Base-by-base conservation (phyloP, 2,329 filamentous ascomycete genomes). In the Verticillium alfalfae region DNA sequence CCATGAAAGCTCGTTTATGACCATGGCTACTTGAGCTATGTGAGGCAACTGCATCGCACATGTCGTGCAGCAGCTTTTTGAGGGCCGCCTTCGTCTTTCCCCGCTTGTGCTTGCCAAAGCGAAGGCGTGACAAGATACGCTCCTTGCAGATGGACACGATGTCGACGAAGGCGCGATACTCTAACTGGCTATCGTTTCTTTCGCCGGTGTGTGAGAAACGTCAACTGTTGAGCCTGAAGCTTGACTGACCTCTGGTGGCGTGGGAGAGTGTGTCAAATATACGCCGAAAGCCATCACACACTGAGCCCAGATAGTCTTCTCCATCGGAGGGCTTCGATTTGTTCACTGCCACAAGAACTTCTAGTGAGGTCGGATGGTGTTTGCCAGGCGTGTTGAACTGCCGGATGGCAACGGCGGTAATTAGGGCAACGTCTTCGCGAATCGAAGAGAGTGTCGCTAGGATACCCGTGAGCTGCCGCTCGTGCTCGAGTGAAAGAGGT, bases 391-490 rank as follows among this genome's bases (percentile, higher is more conserved):
- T 31, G 3, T 31, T 31, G 2, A 31, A 4, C 26, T 76, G 70
- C 15, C 70, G 65, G 18, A 76, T 39, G 34, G 71, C 75, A 16
- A 75, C 63, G 8, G 74, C 74, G 16, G 74, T 72, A 15, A 76
- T 73, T 56, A 71, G 63, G n/a, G 72, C 63, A 5, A 55, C 41
- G 18, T 71, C 65, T 57, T 75, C 66, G 38, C 65, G 66, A 8
- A 66, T 67, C 39, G 70, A 69, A 6, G 72, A 69, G 9, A 77
- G 64, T 52, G 76, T 76, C n/a, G 72, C 70, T 18, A 77, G 65
- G 7, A 66, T 66, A 34, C 69, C 64, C 2, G 65, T 62, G 39
- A 77, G 62, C 5, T 61, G 62, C n/a, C 66, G 68, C 61, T 77
- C 75, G 52, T 67, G 69, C 9, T 70, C 65, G 41, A 76, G 74